phyloP scores from a whole-genome alignment of 805 yeast genomes.

The Wickerhamiella galacta region DNA sequence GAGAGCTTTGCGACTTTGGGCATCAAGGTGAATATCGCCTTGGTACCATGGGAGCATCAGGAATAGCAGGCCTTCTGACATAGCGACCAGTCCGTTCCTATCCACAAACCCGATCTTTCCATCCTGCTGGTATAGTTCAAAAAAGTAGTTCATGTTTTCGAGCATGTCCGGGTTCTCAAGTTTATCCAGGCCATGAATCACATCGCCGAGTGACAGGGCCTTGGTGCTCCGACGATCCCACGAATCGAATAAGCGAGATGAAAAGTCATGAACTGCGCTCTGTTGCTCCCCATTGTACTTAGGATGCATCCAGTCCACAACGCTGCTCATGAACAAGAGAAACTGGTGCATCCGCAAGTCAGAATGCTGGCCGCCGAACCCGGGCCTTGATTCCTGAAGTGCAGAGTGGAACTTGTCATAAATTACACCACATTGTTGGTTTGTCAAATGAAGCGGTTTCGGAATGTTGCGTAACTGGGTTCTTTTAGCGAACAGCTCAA shows the following conservation, averaged over 20 bases:
- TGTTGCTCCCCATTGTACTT: slow-evolving; percentile 14
- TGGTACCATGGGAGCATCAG: slow-evolving; percentile 80
- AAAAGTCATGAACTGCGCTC: slow-evolving; percentile 37
- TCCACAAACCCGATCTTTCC: slow-evolving; percentile 44
- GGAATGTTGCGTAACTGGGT: slow-evolving; percentile 82
- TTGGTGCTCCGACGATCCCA: slow-evolving; percentile 52
- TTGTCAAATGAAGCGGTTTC: slow-evolving; percentile 42
- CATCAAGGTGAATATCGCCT: slow-evolving; percentile 40
- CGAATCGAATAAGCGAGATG: slow-evolving; percentile 43
- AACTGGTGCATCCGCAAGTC: slow-evolving; percentile 63
- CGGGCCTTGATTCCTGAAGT: slow-evolving; percentile 42
- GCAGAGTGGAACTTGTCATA: slow-evolving; percentile 76
- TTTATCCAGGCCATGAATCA: slow-evolving; percentile 56
- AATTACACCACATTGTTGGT: slow-evolving; percentile 45
- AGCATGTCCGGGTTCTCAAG: slow-evolving; percentile 58
- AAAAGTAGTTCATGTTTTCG: slow-evolving; percentile 63
- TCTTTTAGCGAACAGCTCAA: slow-evolving; percentile 78
- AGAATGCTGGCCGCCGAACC: slow-evolving; percentile 31
- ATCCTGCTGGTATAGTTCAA: slow-evolving; percentile 47
- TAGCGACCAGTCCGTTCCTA: slow-evolving; percentile 61
- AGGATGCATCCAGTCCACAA: slow-evolving; percentile 54
- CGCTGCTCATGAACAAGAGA: slow-evolving; percentile 53
- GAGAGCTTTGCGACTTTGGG: slow-evolving; percentile 34
- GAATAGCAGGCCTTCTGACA: slow-evolving; percentile 74
- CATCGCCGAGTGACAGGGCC: slow-evolving; percentile 44